phyloP scores from a whole-genome alignment of 2,329 filamentous ascomycete genomes.

The Ophiostoma sp. region DNA sequence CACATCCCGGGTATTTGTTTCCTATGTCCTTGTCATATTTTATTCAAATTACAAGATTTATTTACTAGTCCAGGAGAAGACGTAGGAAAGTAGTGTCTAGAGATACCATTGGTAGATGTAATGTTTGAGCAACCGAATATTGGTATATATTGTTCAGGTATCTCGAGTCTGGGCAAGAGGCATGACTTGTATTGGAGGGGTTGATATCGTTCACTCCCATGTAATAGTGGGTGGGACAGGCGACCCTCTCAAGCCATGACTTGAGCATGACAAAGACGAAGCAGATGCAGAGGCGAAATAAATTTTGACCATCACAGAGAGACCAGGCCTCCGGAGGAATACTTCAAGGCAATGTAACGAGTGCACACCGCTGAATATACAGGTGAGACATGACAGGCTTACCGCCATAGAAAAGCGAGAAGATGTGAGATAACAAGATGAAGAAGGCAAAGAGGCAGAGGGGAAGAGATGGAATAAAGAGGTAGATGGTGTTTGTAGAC shows the following conservation, averaged over 20 bases:
- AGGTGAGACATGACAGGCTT: not conserved
- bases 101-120: not conserved
- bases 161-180: not conserved
- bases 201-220: not conserved
- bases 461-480: not conserved
- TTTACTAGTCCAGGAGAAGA: not conserved
- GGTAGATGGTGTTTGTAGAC: not conserved
- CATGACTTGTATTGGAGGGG: not conserved
- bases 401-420: not conserved
- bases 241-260: not conserved
- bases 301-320: too few species aligned
- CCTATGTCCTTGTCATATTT: not conserved
- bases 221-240: not conserved
- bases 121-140: conserved; percentile 11
- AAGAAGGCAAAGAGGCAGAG: not conserved
- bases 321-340: not conserved
- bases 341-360: conserved; percentile 3
- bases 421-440: not conserved
- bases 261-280: not conserved
- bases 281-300: not conserved
- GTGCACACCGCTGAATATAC: not conserved
- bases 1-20: not conserved
- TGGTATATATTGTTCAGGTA: not conserved
- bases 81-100: not conserved
- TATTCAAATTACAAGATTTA: not conserved